A percentile compares a stretch with the other conserved stretches of the same genome.
These are phyloP conservation scores for Wickerhamomyces bovis DNA, from an alignment of 805 yeast genomes.

Conservation along the genomic window DNA sequence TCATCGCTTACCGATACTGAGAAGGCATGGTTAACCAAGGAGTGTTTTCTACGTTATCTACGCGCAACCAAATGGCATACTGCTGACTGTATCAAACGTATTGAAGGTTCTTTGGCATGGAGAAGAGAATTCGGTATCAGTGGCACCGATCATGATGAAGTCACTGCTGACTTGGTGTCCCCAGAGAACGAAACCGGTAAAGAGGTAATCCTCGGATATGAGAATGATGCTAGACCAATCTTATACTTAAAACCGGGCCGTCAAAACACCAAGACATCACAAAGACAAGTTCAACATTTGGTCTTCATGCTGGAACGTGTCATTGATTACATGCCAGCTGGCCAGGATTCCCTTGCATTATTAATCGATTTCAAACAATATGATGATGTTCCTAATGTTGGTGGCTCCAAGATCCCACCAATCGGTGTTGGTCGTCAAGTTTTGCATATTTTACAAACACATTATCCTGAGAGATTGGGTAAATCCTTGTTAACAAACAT, in stretches of 20 bases:
- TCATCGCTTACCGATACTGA: conserved; percentile 50
- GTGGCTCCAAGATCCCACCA: conserved; percentile 70
- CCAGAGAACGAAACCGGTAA: conserved; percentile 87
- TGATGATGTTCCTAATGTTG: conserved; percentile 39
- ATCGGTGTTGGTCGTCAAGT: conserved; percentile 83
- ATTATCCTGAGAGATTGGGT: conserved; percentile 94
- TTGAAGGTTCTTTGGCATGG: conserved; percentile 79
- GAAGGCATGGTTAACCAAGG: conserved; percentile 87
- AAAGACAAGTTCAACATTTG: conserved; percentile 85
- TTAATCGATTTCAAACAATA: conserved; percentile 86
- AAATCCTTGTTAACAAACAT: conserved; percentile 85
- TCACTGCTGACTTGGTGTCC: conserved; percentile 48
- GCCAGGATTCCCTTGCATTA: conserved; percentile 87
- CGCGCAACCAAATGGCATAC: conserved; percentile 91
- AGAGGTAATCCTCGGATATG: conserved; percentile 83
- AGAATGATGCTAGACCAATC: conserved; percentile 83
- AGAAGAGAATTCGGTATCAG: conserved; percentile 82
- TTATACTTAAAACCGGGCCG: conserved; percentile 87
- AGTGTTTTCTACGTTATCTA: conserved; percentile 80
- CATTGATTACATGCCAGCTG: conserved; percentile 90
- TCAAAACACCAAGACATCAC: conserved; percentile 86
- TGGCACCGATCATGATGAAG: conserved; percentile 37
- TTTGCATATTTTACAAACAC: conserved; percentile 86
- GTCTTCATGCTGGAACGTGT: conserved; percentile 87
- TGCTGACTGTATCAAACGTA: conserved; percentile 64